Evolutionary conservation across 176 grass and related monocot species (phyloP).

Genomic region (Guadua angustifolia): DNA sequence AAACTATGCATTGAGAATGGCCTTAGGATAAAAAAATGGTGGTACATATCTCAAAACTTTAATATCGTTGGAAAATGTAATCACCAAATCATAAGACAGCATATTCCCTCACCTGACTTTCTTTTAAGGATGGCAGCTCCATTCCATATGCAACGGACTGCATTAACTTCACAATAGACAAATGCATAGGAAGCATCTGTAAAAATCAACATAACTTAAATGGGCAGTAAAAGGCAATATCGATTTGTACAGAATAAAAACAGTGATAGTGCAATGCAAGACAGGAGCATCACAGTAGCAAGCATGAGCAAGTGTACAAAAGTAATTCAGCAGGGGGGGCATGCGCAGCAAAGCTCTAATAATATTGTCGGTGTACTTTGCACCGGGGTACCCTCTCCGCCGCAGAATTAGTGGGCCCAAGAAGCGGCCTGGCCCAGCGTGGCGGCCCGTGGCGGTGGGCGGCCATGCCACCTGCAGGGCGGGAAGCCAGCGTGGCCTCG

Average conservation of each 20-base stretch:
- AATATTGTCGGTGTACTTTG: too few relatives aligned
- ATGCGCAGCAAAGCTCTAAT: not conserved
- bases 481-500: too few relatives aligned
- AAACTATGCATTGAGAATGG: too few relatives aligned
- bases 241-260: not conserved
- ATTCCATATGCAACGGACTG: constrained; percentile 43
- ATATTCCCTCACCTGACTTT: constrained; percentile 62
- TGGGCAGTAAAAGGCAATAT: not conserved
- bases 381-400: too few relatives aligned
- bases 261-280: not conserved
- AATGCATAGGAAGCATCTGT: constrained; percentile 83
- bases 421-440: too few relatives aligned
- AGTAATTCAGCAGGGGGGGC: not conserved
- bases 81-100: constrained; percentile 18
- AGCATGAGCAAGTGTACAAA: not conserved
- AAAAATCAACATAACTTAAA: constrained; percentile 41
- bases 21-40: constrained; percentile 22
- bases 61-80: not conserved
- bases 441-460: too few relatives aligned
- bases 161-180: constrained; percentile 84
- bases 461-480: too few relatives aligned
- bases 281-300: not conserved
- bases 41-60: constrained; percentile 29
- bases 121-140: constrained; percentile 64
- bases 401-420: too few relatives aligned